Evolutionary conservation across 805 yeast species (phyloP), one percentile per base, ranked within the genome.

Genomic region (Yarrowia sp.): DNA sequence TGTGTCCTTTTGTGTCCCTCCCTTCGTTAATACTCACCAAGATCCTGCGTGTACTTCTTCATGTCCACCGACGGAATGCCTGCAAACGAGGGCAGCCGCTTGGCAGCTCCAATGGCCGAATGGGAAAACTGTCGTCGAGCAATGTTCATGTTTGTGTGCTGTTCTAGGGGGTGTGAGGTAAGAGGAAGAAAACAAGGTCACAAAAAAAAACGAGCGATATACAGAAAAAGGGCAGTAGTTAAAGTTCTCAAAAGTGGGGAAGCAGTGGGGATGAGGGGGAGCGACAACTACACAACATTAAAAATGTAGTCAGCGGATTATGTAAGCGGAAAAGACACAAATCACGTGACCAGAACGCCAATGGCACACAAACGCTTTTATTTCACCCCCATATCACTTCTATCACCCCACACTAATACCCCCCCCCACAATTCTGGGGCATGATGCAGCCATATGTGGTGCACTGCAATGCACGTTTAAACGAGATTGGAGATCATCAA

Each of bases 81-180:
- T 32, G 76, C 76, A 48, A 77, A 73, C 35, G 79, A 76, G 12
- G 80, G 80, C 68, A 76, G 68, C n/a, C 78, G 69, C 43, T 67
- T 68, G 69, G 69, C 49, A 7, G 67, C 67, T 12, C 48, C 67
- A 8, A 41, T 9, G 32, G 56, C 55, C 8, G 40, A 15, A 38
- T 48, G 9, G 67, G 55, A 40, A 48, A 63, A 63, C n/a, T 48
- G 45, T 40, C 67, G 56, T 35, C 45, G 36, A 7, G 43, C 65
- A 35, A 59, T 45, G 42, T 42, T 56, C 50, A 45, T 59, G 42
- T 43, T 15, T 9, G 32, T 49, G 46, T 3, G 42, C 32, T 41
- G n/a, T 35, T 15, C 14, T 8, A 4, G 19, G 19, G 19, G 19
- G 19, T 35, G 38, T 50, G 55, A 3, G 12, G 32, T 3, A 26